Percentiles rank a stretch among this genome's conserved stretches.
Evolutionary conservation across 495 filamentous ascomycete species (phyloP).

Genomic region (Penicillium flavigenum): DNA sequence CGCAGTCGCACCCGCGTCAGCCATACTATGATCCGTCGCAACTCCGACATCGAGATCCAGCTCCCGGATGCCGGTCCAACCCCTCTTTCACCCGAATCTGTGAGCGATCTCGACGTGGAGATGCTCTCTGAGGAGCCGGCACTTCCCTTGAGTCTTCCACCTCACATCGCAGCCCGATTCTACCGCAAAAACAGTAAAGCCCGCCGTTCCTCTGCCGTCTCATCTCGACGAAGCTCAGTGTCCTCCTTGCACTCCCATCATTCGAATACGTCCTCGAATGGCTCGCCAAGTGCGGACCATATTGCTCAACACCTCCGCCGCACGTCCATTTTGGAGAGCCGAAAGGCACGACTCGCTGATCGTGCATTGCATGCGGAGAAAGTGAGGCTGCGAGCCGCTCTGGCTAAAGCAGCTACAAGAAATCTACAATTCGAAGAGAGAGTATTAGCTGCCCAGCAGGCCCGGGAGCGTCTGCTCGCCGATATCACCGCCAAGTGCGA

Average conservation of each 20-base stretch:
- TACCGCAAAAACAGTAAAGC: constrained; percentile 66
- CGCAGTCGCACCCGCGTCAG: constrained; percentile 3
- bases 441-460: constrained; percentile 85
- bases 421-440: constrained; percentile 70
- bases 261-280: constrained; percentile 61
- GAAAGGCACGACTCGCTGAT: constrained; percentile 90
- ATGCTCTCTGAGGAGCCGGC: constrained; percentile 48
- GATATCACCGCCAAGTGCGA: constrained; percentile 93
- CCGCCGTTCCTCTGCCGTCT: constrained; percentile 80
- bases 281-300: constrained; percentile 71
- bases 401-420: constrained; percentile 73
- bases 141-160: constrained; percentile 61
- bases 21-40: constrained; percentile 46
- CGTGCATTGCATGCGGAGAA: constrained; percentile 94
- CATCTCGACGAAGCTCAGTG: constrained; percentile 84
- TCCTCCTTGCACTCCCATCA: constrained; percentile 80
- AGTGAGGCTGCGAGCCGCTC: constrained; percentile 86
- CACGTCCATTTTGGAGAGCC: constrained; percentile 85
- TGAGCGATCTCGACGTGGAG: constrained; percentile 40
- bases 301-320: constrained; percentile 88
- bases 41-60: constrained; percentile 49
- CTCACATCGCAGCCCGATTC: constrained; percentile 85
- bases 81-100: constrained; percentile 30
- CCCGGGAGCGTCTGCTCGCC: constrained; percentile 85
- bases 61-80: constrained; percentile 43